A percentile compares a stretch with the other conserved stretches of the same genome.
Conservation (phyloP, 768 basidiomycete species). For the Scleroderma citrinum region DNA sequence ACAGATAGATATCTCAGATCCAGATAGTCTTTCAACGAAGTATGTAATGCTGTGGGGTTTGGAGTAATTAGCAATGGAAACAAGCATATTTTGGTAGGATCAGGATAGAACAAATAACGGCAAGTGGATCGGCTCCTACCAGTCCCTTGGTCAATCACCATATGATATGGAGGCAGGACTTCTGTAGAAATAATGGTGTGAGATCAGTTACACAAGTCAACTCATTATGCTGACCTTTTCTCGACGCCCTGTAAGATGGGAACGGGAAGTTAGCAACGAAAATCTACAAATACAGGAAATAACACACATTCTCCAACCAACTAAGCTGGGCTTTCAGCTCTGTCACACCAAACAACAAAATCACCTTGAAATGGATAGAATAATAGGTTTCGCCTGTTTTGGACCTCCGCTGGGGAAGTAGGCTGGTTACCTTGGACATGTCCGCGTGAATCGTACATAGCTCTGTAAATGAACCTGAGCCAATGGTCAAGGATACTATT, state of each 20-base stretch:
- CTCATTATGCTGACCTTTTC: constrained; percentile 21
- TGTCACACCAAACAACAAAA: constrained; percentile 32
- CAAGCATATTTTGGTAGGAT: no score
- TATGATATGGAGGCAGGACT: constrained; percentile 22
- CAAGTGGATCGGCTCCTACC: no score
- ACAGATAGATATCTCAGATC: no score
- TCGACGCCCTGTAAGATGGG: constrained; percentile 32
- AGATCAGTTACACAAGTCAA: neutral
- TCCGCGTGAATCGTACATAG: constrained; percentile 2
- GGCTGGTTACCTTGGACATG: neutral
- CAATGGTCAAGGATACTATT: no score
- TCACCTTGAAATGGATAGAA: constrained; percentile 23
- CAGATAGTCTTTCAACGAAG: no score
- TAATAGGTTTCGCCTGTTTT: constrained; percentile 13
- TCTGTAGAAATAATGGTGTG: constrained; percentile 9
- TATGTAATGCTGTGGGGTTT: no score
- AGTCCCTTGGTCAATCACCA: constrained; percentile 18
- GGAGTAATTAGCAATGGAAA: no score
- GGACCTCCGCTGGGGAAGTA: neutral
- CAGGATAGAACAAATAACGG: no score
- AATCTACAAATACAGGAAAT: no score
- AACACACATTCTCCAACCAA: constrained; percentile 26
- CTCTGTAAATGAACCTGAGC: constrained; percentile 4
- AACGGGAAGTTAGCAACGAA: no score
- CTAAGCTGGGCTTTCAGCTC: constrained; percentile 36